These are phyloP conservation scores for Glebionis coronaria DNA, from an alignment of 129 eudicot species.

Conservation along the genomic window DNA sequence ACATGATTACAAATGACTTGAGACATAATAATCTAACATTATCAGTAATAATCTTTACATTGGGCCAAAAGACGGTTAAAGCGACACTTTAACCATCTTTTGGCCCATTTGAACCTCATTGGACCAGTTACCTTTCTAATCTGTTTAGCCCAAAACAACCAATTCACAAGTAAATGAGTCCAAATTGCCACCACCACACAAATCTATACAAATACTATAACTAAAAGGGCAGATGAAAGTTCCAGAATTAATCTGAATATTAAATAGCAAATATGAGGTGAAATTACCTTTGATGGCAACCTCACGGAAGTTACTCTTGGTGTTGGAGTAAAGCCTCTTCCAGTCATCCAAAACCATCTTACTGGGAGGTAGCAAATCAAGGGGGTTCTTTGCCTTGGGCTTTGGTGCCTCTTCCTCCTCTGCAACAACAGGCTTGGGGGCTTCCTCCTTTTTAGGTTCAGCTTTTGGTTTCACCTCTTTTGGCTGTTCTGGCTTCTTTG, in stretches of 20 bases:
- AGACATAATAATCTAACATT: too few species aligned
- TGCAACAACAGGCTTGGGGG: conserved; percentile 17
- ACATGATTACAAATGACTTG: too few species aligned
- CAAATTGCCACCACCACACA: too few species aligned
- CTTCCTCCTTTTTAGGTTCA: conserved; percentile 54
- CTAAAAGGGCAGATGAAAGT: neutral
- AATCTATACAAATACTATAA: too few species aligned
- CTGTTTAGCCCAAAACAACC: too few species aligned
- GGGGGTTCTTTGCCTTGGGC: conserved; percentile 84
- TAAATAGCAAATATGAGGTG: neutral
- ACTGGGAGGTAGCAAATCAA: conserved; percentile 90
- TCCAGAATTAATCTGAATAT: neutral
- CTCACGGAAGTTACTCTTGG: conserved; percentile 89
- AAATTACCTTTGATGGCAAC: conserved; percentile 84
- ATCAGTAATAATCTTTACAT: too few species aligned
- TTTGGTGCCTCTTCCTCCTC: conserved; percentile 84
- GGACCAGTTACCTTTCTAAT: too few species aligned
- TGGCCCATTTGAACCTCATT: too few species aligned
- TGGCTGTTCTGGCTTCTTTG: conserved; percentile 58
- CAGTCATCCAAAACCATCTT: conserved; percentile 89
- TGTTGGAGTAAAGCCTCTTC: conserved; percentile 95
- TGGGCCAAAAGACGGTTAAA: too few species aligned
- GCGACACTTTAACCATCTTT: too few species aligned
- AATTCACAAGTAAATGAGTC: too few species aligned
- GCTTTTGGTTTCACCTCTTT: conserved; percentile 50